phyloP scores from a whole-genome alignment of 2,329 filamentous ascomycete genomes.

The Ophiocordyceps unilateralis region DNA sequence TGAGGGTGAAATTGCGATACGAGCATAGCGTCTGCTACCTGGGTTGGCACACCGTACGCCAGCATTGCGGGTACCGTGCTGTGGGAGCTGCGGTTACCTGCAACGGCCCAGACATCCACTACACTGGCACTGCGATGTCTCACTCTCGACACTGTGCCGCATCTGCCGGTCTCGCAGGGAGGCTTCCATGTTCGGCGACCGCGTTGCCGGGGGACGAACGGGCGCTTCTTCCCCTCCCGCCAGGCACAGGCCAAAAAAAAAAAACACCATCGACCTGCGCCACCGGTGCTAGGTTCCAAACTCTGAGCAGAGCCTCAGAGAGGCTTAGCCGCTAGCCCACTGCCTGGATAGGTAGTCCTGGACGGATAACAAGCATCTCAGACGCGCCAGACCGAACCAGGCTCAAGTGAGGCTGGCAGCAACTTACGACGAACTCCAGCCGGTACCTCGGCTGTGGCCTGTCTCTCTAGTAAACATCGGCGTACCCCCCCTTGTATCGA shows the following conservation, averaged over 20 bases:
- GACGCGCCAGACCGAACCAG: not conserved
- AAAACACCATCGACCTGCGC: too few relatives aligned
- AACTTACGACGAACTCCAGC: not conserved
- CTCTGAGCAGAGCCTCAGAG: not conserved
- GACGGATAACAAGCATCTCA: not conserved
- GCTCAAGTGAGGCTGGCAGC: not conserved
- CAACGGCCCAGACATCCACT: too few relatives aligned
- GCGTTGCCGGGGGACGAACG: too few relatives aligned
- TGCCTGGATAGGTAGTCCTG: not conserved
- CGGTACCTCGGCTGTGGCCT: too few relatives aligned
- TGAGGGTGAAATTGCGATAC: constrained; percentile 2
- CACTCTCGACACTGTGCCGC: not conserved
- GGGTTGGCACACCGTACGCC: too few relatives aligned
- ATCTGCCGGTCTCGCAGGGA: not conserved
- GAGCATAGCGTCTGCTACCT: not conserved
- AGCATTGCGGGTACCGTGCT: too few relatives aligned
- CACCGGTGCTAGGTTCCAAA: not conserved
- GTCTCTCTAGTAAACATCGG: too few relatives aligned
- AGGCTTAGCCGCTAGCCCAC: not conserved
- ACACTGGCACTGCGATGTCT: not conserved
- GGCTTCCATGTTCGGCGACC: too few relatives aligned
- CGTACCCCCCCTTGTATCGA: too few relatives aligned
- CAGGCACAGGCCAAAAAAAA: too few relatives aligned
- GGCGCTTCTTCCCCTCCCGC: too few relatives aligned
- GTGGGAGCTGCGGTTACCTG: too few relatives aligned